Evolutionary conservation across 2,329 filamentous ascomycete genomes (phyloP), one percentile per base, ranked within the genome.

Genomic region (Xylariales sp.): DNA sequence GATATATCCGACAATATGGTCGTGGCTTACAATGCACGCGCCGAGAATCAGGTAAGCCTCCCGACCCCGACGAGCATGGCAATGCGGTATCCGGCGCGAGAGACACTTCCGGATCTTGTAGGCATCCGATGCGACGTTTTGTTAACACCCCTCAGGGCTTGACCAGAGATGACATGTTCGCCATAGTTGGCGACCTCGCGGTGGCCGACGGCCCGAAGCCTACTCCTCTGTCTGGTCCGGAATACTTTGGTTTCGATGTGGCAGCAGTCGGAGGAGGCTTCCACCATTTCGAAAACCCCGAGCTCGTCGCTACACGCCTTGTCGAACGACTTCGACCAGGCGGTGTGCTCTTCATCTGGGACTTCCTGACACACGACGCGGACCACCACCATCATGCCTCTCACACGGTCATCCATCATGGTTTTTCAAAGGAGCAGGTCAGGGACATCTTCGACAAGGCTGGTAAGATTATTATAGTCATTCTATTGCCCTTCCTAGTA

Each of bases 1-100:
- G 86, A 90, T 55, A 63, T 88, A 42, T 83, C 84, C 0, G 72
- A 80, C 47, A 78, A 78, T 46, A 89, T 89, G 85, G 74, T 87
- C 4, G 64, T 67, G 1, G 67, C 71, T 5, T 90, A 83, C 66
- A 89, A 88, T 56, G 61, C 65, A 9, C 70, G 74, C 19, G 80
- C 78, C 15, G 57, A 62, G 25, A 73, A 74, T 46, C 71, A 79
- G 60, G 73, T 74, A 48, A 44, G 61, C 44, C 24, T 52, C 10
- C 12, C 14, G n/a, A 20, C 15, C 28, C 22, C 18, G 14, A 27
- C 31, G 41, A 34, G n/a, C n/a, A n/a, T n/a, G n/a, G n/a, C n/a
- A n/a, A n/a, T n/a, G n/a, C n/a, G n/a, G n/a, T n/a, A n/a, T n/a
- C n/a, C n/a, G n/a, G n/a, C n/a, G n/a, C n/a, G n/a, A n/a, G n/a